Conservation (phyloP, 2,329 filamentous ascomycete species). For the Fusarium lateritium region DNA sequence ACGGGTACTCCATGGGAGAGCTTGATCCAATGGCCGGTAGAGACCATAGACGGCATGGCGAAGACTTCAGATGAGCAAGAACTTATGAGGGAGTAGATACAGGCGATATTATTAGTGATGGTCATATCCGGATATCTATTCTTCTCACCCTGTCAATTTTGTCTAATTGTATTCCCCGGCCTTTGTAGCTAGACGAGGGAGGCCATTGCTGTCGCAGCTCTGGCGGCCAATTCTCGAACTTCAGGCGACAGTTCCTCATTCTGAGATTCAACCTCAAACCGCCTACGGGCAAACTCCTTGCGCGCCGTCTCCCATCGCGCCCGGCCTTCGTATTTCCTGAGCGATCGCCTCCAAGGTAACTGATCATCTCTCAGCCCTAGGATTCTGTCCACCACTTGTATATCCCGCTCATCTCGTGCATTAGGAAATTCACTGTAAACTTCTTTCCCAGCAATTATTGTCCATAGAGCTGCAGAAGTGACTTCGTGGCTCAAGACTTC, state of each 20-base stretch:
- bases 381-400: not conserved
- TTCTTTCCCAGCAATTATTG: not conserved
- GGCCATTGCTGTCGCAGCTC: not conserved
- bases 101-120: too few species aligned
- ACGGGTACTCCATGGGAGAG: conserved; percentile 5
- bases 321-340: not conserved
- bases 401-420: conserved; percentile 14
- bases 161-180: too few species aligned
- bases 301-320: conserved; percentile 23
- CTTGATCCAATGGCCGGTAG: conserved; percentile 15
- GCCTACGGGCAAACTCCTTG: conserved; percentile 4
- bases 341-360: conserved; percentile 13
- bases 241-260: not conserved
- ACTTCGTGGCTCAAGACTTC: conserved; percentile 4
- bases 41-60: not conserved
- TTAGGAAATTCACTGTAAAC: not conserved
- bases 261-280: conserved; percentile 12
- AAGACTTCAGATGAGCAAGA: not conserved
- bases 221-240: not conserved
- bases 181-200: too few species aligned
- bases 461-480: not conserved
- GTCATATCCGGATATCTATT: too few species aligned
- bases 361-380: not conserved
- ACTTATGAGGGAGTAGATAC: not conserved
- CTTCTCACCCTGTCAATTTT: too few species aligned